Base-by-base conservation (phyloP, 768 basidiomycete species). In the Lentinus brumalis region DNA sequence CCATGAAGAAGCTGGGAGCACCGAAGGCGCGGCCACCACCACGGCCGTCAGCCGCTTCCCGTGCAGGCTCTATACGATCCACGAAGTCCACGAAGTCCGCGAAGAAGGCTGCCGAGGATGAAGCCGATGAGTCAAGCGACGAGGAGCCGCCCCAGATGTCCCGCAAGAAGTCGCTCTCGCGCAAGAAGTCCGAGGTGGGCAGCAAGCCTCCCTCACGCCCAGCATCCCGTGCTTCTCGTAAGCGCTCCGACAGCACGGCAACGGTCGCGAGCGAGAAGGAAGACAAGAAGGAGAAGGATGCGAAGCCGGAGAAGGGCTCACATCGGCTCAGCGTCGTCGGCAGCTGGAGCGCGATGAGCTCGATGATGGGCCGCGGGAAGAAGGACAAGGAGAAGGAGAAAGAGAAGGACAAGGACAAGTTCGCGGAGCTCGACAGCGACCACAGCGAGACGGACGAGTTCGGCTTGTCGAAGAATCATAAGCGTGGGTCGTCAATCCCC, bases 321-420 rank as follows among this genome's bases (percentile, higher is more conserved):
- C 56, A 75, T 77, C 68, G 82, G 76, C 67, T 71, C 56, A 75
- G 69, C 42, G 77, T 88, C 18, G 76, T 83, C 3, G 85, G 83
- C 35, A 35, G 35, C 6, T 91, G 90, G 87, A 86, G 71, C 70
- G 87, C 86, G 39, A 83, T 89, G 50, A 84, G 77, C 46, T 83
- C 83, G 35, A 79, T 90, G 50, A 79, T 85, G 1, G 83, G 84
- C 4, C 76, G 82, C 16, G 78, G 80, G 31, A 82, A 79, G 73
- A 88, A 84, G 71, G 82, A 78, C 67, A 83, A 82, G 67, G 81
- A 77, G 67, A 83, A 81, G 66, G 81, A 82, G 14, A 70, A 75
- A 46, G 77, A 76, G 1, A 77, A 75, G 73, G 15, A 70, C 35
- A 71, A 73, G 29, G 67, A 65, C 29, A 66, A 64, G 18, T 56